Conservation (phyloP, 1,284 basidiomycete species). For the Rhodotorula glutinis region DNA sequence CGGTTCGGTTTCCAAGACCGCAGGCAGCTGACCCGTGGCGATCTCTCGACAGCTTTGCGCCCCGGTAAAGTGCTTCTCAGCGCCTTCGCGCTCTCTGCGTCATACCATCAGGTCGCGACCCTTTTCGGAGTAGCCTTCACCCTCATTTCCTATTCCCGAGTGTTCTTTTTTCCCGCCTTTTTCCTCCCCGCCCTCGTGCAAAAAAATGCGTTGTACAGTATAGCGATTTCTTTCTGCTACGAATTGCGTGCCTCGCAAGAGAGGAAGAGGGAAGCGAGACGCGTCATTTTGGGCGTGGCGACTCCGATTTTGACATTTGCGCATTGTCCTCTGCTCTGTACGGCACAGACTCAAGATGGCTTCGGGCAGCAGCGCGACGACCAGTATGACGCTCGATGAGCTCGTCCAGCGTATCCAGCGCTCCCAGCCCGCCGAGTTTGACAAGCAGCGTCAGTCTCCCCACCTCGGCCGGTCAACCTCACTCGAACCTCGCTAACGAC, state of each 20-base stretch:
- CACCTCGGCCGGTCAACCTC: neutral
- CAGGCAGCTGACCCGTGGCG: too few relatives aligned
- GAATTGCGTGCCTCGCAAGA: too few relatives aligned
- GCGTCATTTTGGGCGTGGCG: too few relatives aligned
- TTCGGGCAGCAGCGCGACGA: neutral
- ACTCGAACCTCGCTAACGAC: too few relatives aligned
- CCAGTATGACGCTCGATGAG: constrained; percentile 5
- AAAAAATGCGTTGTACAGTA: neutral
- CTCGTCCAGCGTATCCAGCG: constrained; percentile 7
- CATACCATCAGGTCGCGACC: neutral
- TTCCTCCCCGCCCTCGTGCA: neutral
- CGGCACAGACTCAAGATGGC: neutral
- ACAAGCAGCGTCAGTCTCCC: constrained; percentile 7
- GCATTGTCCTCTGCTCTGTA: too few relatives aligned
- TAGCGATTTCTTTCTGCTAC: neutral
- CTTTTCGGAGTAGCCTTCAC: neutral
- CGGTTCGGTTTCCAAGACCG: too few relatives aligned
- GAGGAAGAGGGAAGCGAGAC: too few relatives aligned
- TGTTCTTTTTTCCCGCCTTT: neutral
- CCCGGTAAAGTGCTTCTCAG: constrained; percentile 7
- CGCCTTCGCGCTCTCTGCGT: too few relatives aligned
- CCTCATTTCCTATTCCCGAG: neutral
- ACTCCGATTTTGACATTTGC: too few relatives aligned
- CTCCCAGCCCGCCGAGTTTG: constrained; percentile 1
- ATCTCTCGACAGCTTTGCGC: constrained; percentile 7